Conservation (phyloP, 768 basidiomycete genomes). For the Boletus subparvulus region DNA sequence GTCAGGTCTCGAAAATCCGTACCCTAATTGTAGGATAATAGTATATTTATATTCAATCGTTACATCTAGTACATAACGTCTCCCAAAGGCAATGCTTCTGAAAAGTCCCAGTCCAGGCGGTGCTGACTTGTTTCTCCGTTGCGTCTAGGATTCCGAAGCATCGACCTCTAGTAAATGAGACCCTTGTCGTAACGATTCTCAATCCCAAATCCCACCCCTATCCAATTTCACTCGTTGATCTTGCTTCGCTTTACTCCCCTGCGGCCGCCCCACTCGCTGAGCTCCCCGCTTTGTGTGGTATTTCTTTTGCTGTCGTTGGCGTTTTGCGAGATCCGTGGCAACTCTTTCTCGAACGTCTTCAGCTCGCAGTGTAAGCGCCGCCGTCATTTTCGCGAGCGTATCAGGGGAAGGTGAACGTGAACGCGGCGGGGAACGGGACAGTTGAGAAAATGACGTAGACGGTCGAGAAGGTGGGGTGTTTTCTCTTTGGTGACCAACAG, state of each 20-base stretch:
- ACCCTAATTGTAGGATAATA: constrained; percentile 24
- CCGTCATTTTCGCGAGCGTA: constrained; percentile 43
- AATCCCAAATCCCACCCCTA: constrained; percentile 61
- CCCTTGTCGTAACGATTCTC: constrained; percentile 23
- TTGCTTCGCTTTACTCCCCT: constrained; percentile 85
- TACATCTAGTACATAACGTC: constrained; percentile 8
- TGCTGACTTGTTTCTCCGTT: constrained; percentile 4
- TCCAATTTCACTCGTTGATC: constrained; percentile 66
- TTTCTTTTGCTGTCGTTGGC: constrained; percentile 65
- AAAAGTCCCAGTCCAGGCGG: neutral
- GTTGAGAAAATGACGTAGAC: constrained; percentile 38
- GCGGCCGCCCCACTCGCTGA: constrained; percentile 61
- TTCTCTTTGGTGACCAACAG: constrained; percentile 7
- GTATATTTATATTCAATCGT: constrained; percentile 4
- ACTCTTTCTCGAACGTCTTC: constrained; percentile 58
- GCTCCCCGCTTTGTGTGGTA: constrained; percentile 74
- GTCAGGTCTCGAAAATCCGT: neutral
- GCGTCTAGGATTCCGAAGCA: constrained; percentile 1
- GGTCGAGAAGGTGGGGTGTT: constrained; percentile 22
- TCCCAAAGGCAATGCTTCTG: neutral
- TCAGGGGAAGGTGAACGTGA: constrained; percentile 48
- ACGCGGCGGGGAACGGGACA: constrained; percentile 53
- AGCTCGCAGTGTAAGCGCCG: constrained; percentile 37
- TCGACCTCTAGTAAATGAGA: constrained; percentile 3
- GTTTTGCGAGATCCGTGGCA: constrained; percentile 59